phyloP scores from a whole-genome alignment of 31 red algal species.

The Asparagopsis taxiformis region DNA sequence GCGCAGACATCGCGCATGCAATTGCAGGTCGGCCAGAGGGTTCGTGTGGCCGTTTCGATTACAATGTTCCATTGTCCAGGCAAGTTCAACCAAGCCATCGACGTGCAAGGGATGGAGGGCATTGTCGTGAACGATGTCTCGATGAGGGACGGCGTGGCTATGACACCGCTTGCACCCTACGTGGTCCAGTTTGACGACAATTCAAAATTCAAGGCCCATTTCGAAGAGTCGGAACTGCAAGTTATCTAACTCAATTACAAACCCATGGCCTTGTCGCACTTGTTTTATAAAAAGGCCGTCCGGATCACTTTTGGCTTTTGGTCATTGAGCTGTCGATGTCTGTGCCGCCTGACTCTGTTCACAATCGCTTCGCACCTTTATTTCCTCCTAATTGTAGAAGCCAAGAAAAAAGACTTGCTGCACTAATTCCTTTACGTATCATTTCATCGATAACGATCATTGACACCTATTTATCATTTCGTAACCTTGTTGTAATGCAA shows the following conservation, averaged over 20 bases:
- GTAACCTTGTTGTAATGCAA: conserved; percentile 29
- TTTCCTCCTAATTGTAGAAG: too few relatives aligned
- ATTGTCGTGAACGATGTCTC: conserved; percentile 28
- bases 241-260: too few relatives aligned
- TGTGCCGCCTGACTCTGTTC: too few relatives aligned
- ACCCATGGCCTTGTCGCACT: too few relatives aligned
- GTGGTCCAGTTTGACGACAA: conserved; percentile 39
- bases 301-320: too few relatives aligned
- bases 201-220: conserved; percentile 57
- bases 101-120: conserved; percentile 56
- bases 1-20: conserved; percentile 21
- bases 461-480: too few relatives aligned
- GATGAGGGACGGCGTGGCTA: conserved; percentile 15
- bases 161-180: conserved; percentile 42
- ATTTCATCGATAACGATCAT: too few relatives aligned
- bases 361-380: too few relatives aligned
- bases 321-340: too few relatives aligned
- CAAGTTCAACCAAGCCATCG: conserved; percentile 18
- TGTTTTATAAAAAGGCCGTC: too few relatives aligned
- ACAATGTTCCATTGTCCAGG: conserved; percentile 65
- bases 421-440: too few relatives aligned
- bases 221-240: conserved; percentile 60
- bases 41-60: conserved; percentile 48
- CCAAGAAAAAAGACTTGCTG: too few relatives aligned
- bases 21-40: conserved; percentile 44